Conservation (phyloP, 768 basidiomycete genomes). For the Tylopilus intermedius region DNA sequence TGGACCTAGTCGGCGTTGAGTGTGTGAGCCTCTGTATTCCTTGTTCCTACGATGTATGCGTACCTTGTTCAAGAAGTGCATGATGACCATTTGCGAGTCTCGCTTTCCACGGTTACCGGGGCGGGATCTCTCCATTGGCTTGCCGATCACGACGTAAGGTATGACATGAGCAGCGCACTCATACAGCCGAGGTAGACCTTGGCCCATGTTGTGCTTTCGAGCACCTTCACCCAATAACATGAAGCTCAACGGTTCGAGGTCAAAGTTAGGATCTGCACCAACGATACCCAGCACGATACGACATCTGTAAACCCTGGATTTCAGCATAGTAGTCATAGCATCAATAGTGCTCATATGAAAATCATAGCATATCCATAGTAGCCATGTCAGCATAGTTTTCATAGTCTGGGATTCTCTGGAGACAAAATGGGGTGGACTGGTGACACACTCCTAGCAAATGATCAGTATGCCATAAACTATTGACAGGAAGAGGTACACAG, state of each 20-base stretch:
- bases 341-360: no score
- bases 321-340: no score
- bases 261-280: constrained; percentile 86
- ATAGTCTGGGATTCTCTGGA: no score
- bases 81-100: constrained; percentile 92
- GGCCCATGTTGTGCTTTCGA: constrained; percentile 93
- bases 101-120: constrained; percentile 96
- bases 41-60: no score
- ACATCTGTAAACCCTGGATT: no score
- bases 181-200: constrained; percentile 94
- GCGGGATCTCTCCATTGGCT: constrained; percentile 86
- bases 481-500: no score
- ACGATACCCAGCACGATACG: constrained; percentile 96
- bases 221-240: constrained; percentile 48
- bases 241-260: constrained; percentile 95
- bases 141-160: constrained; percentile 88
- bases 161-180: constrained; percentile 94
- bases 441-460: no score
- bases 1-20: constrained; percentile 60
- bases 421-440: no score
- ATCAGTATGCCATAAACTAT: no score
- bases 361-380: no score
- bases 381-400: no score
- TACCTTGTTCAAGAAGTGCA: constrained; percentile 63
- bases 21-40: background rate